These are phyloP conservation scores for Nemania sp. DNA, from an alignment of 2,329 filamentous ascomycete genomes.

Conservation along the genomic window DNA sequence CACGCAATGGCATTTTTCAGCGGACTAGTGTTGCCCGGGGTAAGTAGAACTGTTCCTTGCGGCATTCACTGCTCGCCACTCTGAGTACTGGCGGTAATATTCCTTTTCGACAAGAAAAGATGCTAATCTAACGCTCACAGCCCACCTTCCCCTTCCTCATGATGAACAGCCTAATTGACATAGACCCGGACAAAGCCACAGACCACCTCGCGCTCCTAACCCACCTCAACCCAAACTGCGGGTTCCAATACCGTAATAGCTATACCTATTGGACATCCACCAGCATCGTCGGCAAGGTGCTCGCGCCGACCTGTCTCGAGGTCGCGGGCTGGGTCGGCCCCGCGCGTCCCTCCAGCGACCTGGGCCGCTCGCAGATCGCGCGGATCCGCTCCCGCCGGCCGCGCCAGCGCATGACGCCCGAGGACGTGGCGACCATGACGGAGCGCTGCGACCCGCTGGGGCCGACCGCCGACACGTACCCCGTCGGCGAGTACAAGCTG, in stretches of 20 bases:
- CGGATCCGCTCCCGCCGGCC: slow-evolving; percentile 72
- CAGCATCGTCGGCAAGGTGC: slow-evolving; percentile 80
- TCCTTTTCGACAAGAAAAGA: slow-evolving; percentile 7
- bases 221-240: slow-evolving; percentile 75
- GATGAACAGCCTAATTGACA: slow-evolving; percentile 82
- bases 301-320: slow-evolving; percentile 77
- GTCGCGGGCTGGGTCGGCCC: slow-evolving; percentile 82
- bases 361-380: slow-evolving; percentile 76
- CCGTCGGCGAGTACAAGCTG: slow-evolving; percentile 75
- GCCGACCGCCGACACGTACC: slow-evolving; percentile 70
- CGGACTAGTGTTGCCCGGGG: slow-evolving; percentile 77
- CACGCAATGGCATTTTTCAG: slow-evolving; percentile 84
- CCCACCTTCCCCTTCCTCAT: slow-evolving; percentile 77
- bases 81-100: background rate
- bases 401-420: slow-evolving; percentile 66
- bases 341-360: slow-evolving; percentile 74
- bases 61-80: background rate
- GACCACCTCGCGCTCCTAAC: slow-evolving; percentile 75
- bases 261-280: slow-evolving; percentile 82
- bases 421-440: slow-evolving; percentile 74
- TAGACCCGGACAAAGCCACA: slow-evolving; percentile 75
- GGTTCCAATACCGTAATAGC: slow-evolving; percentile 79
- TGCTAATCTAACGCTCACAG: slow-evolving; percentile 50
- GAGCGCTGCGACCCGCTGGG: slow-evolving; percentile 77
- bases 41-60: slow-evolving; percentile 53